These are phyloP conservation scores for Monosporascus sp. DNA, from an alignment of 2,329 filamentous ascomycete genomes.

Conservation along the genomic window DNA sequence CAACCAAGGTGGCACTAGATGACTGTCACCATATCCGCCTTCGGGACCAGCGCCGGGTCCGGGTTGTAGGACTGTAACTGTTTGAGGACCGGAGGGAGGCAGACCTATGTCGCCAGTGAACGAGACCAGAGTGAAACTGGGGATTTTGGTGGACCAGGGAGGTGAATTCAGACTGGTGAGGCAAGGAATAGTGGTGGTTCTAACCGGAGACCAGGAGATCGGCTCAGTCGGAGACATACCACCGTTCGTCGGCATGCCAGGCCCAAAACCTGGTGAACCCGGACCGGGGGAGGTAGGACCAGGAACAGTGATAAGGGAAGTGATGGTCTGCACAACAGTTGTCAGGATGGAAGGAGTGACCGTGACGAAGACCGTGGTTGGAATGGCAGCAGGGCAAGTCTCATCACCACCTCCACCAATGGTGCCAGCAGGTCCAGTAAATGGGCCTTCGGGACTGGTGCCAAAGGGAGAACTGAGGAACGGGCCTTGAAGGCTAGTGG, in stretches of 20 bases:
- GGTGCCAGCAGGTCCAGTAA: constrained; percentile 2
- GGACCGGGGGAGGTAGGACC: constrained; percentile 13
- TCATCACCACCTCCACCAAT: constrained; percentile 14
- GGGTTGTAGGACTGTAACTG: not conserved
- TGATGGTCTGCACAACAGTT: constrained; percentile 23
- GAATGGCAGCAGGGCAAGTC: constrained; percentile 35
- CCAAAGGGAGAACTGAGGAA: not conserved
- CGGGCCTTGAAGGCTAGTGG: not conserved
- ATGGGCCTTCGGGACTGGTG: not conserved
- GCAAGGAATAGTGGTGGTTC: constrained; percentile 13
- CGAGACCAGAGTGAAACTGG: constrained; percentile 21
- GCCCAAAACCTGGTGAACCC: constrained; percentile 10
- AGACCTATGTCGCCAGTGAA: not conserved
- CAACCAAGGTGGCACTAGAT: not conserved
- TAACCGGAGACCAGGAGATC: constrained; percentile 15
- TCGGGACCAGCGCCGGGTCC: not conserved
- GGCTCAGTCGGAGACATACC: constrained; percentile 14
- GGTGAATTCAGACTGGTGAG: constrained; percentile 9
- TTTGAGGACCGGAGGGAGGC: not conserved
- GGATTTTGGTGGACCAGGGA: constrained; percentile 23
- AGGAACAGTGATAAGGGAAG: constrained; percentile 26
- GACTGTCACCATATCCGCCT: not conserved
- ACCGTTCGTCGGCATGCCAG: constrained; percentile 4
- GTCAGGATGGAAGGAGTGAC: constrained; percentile 31
- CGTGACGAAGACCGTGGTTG: constrained; percentile 45